Base-by-base conservation (phyloP, 805 yeast genomes). In the Cyberlindnera saturnus region DNA sequence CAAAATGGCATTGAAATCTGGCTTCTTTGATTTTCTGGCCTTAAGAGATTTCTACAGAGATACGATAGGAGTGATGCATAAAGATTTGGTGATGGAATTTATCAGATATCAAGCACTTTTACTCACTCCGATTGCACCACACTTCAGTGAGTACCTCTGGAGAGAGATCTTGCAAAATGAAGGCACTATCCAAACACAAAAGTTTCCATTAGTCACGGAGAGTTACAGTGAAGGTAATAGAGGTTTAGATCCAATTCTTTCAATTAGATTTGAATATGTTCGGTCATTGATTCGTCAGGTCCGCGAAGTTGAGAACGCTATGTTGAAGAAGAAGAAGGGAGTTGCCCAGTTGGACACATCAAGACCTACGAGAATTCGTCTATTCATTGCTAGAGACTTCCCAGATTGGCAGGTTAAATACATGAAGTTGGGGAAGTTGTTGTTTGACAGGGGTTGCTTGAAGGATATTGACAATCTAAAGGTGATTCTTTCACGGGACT, bases 41-140 rank as follows among this genome's bases (percentile, higher is more conserved):
- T 82, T 96, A 26, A 83, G 99, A 71, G 99, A 91, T 67, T 90
- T 82, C 70, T 91, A 91, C 71, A 82, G 98, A 69, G 99, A 91
- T 55, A 65, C 76, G 19, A 64, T 72, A 30, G 65, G 66, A 23
- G 70, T 70, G 30, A 87, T 91, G 96, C 96, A 87, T 71, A 77
- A 73, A 54, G 95, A 86, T 56, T 74, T 93, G 48, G 82, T 87
- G 34, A 60, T 79, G 52, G 79, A 82, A 56, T 93, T 87, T 62
- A 86, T 93, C 54, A 95, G 88, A 66, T 69, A 78, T 30, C 98
- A 93, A 71, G 82, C 82, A 14, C 73, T 93, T 53, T 67, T 90
- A 61, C 68, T 91, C 52, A 80, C 95, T 15, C 98, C 99, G 47
- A 73, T 93, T 55, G 93, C 98, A 32, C 98, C 99, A 37, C 99